These are phyloP conservation scores for Sarocladium kiliense DNA, from an alignment of 2,329 filamentous ascomycete genomes.

Conservation along the genomic window DNA sequence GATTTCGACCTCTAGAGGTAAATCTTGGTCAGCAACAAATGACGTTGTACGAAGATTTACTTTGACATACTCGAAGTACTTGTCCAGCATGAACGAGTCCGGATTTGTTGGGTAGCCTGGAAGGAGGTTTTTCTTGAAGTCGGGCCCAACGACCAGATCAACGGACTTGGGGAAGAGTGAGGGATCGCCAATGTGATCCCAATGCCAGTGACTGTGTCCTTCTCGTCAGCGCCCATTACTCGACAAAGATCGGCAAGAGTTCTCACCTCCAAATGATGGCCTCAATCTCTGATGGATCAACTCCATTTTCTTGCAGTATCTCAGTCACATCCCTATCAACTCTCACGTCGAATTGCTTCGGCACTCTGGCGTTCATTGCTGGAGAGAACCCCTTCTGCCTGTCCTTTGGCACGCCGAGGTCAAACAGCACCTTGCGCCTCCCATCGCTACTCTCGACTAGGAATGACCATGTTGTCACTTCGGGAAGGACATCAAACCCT, in stretches of 20 bases:
- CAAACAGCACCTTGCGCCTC: slow-evolving; percentile 4
- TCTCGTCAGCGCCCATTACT: too few species aligned
- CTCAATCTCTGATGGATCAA: slow-evolving; percentile 8
- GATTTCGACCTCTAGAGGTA: slow-evolving; percentile 27
- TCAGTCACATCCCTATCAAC: not conserved
- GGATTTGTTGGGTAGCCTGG: slow-evolving; percentile 40
- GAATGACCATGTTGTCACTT: slow-evolving; percentile 4
- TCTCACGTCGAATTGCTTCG: not conserved
- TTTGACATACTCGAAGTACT: not conserved
- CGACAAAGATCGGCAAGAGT: too few species aligned
- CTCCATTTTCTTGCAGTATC: not conserved
- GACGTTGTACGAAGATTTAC: not conserved
- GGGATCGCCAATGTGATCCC: slow-evolving; percentile 48
- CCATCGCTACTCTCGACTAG: slow-evolving; percentile 9
- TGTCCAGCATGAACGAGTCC: slow-evolving; percentile 16
- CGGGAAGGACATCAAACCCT: not conserved
- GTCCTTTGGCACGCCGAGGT: slow-evolving; percentile 4
- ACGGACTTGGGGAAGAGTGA: slow-evolving; percentile 39
- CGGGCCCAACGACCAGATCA: slow-evolving; percentile 46
- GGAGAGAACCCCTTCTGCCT: not conserved
- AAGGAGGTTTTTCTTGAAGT: slow-evolving; percentile 38
- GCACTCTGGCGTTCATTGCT: not conserved
- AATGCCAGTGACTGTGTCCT: slow-evolving; percentile 43
- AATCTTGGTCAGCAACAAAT: not conserved
- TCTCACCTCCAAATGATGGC: slow-evolving; percentile 14